These are phyloP conservation scores for Pichia phayaonensis DNA, from an alignment of 805 yeast genomes.

Conservation along the genomic window DNA sequence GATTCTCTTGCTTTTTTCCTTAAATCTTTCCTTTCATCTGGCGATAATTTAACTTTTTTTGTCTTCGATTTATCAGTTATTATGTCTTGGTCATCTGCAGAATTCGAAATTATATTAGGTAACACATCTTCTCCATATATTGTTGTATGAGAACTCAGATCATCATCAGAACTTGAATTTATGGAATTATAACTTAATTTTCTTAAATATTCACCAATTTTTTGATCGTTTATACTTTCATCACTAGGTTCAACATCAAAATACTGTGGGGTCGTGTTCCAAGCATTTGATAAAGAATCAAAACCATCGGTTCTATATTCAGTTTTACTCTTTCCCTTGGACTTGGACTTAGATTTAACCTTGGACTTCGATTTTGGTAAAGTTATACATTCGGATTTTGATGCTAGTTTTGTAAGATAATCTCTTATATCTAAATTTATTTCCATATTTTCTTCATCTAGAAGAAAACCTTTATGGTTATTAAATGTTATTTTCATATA, in stretches of 20 bases:
- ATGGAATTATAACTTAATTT: background rate
- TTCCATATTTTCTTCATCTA: background rate
- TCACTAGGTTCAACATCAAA: background rate
- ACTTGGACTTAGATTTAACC: background rate
- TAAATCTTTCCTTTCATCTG: background rate
- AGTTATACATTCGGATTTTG: background rate
- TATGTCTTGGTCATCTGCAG: background rate
- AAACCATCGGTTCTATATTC: conserved; percentile 9
- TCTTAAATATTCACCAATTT: background rate
- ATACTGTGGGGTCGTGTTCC: background rate
- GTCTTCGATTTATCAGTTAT: background rate
- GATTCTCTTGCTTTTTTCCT: conserved; percentile 5
- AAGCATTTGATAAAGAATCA: conserved; percentile 7
- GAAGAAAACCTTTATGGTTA: conserved; percentile 2
- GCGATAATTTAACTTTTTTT: background rate
- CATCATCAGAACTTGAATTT: background rate
- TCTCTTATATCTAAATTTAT: background rate
- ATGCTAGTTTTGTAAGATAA: background rate
- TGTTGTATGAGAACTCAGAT: conserved; percentile 5
- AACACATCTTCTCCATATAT: conserved; percentile 1
- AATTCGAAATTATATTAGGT: too few species aligned
- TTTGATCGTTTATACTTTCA: background rate
- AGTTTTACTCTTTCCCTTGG: background rate
- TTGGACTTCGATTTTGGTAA: background rate
- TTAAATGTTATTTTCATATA: conserved; percentile 4